phyloP scores from a whole-genome alignment of 176 grass and related monocot species.

The Luzula sylvatica region DNA sequence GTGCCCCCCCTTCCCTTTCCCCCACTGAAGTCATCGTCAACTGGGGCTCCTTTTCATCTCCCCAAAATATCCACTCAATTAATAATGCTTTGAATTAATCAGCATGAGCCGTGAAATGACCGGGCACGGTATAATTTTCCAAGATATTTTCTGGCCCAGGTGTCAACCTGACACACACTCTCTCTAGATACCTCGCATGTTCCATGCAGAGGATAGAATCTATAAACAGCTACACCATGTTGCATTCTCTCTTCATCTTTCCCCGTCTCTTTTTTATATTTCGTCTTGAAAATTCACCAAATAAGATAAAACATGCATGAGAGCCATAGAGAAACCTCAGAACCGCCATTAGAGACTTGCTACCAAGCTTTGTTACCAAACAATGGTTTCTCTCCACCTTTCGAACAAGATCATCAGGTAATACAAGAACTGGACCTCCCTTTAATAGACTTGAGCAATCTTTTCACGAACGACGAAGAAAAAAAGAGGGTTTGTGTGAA shows the following conservation, averaged over 20 bases:
- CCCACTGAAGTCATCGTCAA: no score
- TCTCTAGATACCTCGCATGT: not conserved
- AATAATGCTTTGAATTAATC: not conserved
- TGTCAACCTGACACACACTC: not conserved
- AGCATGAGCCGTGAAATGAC: not conserved
- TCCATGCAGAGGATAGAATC: not conserved
- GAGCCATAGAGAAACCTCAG: not conserved
- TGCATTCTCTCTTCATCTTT: not conserved
- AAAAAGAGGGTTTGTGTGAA: constrained; percentile 27
- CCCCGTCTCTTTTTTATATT: not conserved
- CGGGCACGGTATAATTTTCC: not conserved
- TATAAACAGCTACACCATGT: constrained; percentile 4
- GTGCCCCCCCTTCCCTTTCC: not conserved
- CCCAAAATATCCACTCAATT: not conserved
- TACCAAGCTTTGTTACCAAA: constrained; percentile 38
- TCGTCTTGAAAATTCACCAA: not conserved
- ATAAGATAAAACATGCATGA: constrained; percentile 10
- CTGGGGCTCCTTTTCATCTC: not conserved
- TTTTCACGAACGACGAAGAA: constrained; percentile 5
- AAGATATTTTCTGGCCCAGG: not conserved
- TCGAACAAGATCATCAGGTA: not conserved
- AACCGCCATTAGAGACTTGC: constrained; percentile 48
- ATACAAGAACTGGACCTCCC: constrained; percentile 54
- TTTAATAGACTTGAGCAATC: constrained; percentile 36
- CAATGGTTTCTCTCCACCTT: constrained; percentile 1